Evolutionary conservation across 129 eudicot species (phyloP), one percentile per base, ranked within the genome.

Genomic region (Pseudognaphalium luteoalbum): DNA sequence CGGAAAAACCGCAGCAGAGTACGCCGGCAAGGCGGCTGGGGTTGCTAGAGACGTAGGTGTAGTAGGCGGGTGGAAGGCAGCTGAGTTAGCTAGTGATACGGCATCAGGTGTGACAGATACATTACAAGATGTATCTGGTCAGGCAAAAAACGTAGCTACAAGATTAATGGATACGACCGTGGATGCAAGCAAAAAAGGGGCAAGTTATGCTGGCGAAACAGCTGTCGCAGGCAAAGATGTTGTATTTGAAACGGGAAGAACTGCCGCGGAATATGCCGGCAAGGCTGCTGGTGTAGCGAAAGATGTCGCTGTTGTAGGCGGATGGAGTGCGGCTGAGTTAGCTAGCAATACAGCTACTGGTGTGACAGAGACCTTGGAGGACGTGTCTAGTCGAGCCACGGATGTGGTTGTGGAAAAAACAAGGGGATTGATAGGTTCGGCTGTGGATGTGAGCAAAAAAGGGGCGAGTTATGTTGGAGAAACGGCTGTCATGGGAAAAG

Each of bases 381-480:
- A 39, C 9, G 17, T 66, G 44, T 22, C 57, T 12, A 19, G 14
- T 0, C 34, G 34, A 22, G 59, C 17, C 0, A 6, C 10, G 0
- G 12, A 41, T 0, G 20, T 44, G 7, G 88, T 76, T 0, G 86
- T 22, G 34, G 66, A 60, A 25, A 60, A 25, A 29, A 15, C 68
- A 4, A 15, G 33, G 20, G 39, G 39, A 16, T 63, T 34, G 9
- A 9, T 62, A 7, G 41, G 25, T 7, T 50, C 75, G 0, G 74
- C 78, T 0, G 72, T 68, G 34, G 81, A 77, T 11, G 22, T 58
- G 0, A 35, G 75, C 3, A 60, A 57, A n/a, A 70, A 78, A 34
- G 82, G 80, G 6, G 90, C 84, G 14, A 85, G 89, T 29, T 89
- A 74, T 30, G 79, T 84, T 0, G 85, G 82, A 61, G 81, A 78